Conservation (phyloP, 352 stramenopile genomes). For the Phytophthora pluvialis region DNA sequence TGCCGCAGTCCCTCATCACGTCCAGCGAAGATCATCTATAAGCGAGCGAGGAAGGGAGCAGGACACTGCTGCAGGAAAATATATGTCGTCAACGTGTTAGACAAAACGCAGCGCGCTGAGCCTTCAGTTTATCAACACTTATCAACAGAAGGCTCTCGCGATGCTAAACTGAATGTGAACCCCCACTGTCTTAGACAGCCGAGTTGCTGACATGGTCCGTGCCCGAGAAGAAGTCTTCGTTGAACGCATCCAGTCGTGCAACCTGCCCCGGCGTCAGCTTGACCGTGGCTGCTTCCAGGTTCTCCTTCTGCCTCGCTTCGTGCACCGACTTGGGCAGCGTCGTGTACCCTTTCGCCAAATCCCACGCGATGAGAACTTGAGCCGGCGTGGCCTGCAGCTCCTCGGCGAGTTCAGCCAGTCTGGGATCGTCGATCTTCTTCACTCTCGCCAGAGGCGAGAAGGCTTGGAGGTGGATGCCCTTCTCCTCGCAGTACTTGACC, state of each 20-base stretch:
- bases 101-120: conserved; percentile 17
- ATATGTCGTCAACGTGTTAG: conserved; percentile 41
- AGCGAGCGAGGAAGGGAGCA: conserved; percentile 26
- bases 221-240: conserved; percentile 44
- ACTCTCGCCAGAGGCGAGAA: conserved; percentile 57
- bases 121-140: conserved; percentile 9
- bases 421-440: conserved; percentile 48
- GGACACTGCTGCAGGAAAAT: conserved; percentile 14
- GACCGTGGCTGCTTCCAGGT: conserved; percentile 46
- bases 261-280: conserved; percentile 45
- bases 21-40: conserved; percentile 87
- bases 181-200: conserved; percentile 29
- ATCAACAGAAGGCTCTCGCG: conserved; percentile 4
- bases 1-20: conserved; percentile 78
- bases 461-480: conserved; percentile 51
- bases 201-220: conserved; percentile 49
- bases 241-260: conserved; percentile 38
- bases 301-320: conserved; percentile 51
- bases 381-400: conserved; percentile 42
- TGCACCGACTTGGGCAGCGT: conserved; percentile 61
- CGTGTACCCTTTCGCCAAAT: conserved; percentile 46
- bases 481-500: conserved; percentile 58
- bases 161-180: conserved; percentile 27
- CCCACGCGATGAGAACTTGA: conserved; percentile 59
- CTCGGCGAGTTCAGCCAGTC: conserved; percentile 41